phyloP scores from a whole-genome alignment of 2,329 filamentous ascomycete species.

The Lecanosticta acicola region DNA sequence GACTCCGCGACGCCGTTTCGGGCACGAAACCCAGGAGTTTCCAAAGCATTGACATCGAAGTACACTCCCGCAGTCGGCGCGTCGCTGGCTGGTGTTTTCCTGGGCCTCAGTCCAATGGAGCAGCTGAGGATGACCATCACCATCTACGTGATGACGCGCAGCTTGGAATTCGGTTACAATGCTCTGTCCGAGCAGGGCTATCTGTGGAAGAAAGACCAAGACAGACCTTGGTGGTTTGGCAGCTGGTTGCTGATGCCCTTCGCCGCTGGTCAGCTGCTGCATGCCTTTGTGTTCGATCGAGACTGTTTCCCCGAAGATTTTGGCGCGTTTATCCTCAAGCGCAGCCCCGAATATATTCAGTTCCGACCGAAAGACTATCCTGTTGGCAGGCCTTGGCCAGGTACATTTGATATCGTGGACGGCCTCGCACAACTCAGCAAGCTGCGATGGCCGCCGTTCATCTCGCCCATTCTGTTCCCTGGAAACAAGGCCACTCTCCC shows the following conservation, averaged over 20 bases:
- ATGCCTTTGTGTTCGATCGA: slow-evolving; percentile 48
- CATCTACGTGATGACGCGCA: slow-evolving; percentile 74
- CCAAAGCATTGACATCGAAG: slow-evolving; percentile 69
- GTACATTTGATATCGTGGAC: slow-evolving; percentile 68
- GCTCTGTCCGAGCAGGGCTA: slow-evolving; percentile 65
- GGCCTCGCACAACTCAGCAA: slow-evolving; percentile 74
- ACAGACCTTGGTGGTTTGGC: slow-evolving; percentile 61
- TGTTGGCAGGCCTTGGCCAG: slow-evolving; percentile 68
- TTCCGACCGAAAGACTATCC: slow-evolving; percentile 64
- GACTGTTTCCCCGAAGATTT: slow-evolving; percentile 52
- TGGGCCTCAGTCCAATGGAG: slow-evolving; percentile 68
- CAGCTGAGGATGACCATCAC: slow-evolving; percentile 72
- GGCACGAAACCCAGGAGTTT: slow-evolving; percentile 70
- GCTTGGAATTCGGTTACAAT: slow-evolving; percentile 83
- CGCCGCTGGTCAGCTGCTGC: slow-evolving; percentile 45
- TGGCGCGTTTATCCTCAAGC: slow-evolving; percentile 60
- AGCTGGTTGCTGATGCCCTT: slow-evolving; percentile 49
- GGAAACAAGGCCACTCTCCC: slow-evolving; percentile 53
- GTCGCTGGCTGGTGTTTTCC: slow-evolving; percentile 73
- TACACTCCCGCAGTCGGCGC: slow-evolving; percentile 88
- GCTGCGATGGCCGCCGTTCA: slow-evolving; percentile 80
- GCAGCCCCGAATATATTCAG: slow-evolving; percentile 76
- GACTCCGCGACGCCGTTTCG: slow-evolving; percentile 72
- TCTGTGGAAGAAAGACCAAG: slow-evolving; percentile 39
- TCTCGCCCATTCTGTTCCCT: slow-evolving; percentile 83